Evolutionary conservation across 2,329 filamentous ascomycete species (phyloP), one percentile per base, ranked within the genome.

Genomic region (Juglanconis oblonga): DNA sequence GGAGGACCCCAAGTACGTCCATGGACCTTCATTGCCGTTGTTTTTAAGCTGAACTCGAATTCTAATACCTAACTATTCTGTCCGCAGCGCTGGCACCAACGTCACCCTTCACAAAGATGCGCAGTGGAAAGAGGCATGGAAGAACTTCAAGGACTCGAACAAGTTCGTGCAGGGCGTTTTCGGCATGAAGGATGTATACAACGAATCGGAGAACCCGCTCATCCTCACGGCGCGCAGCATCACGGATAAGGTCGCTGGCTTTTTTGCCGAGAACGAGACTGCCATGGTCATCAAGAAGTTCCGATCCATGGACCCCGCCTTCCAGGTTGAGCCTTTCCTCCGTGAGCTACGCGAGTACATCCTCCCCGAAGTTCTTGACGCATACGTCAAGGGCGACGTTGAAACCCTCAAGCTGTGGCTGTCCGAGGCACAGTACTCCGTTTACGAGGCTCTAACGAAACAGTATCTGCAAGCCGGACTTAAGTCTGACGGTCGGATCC

Each of bases 201-300:
- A 96, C 67, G 95, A 99, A 77, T 98, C 95, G 10, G 95, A 99
- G 72, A 99, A 99, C 74, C 94, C 95, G 6, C 82, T 99, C 48
- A 91, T 99, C 65, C 90, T 88, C 51, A 98, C 94, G 0, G 95
- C 93, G 1, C 89, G 95, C 71, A 92, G 91, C 73, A 97, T 99
- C 67, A 94, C 93, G 36, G 95, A 99, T 74, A 87, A 90, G 60
- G 87, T 99, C 44, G 92, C 90, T 51, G 92, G 95, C 33, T 99
- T 97, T 79, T 99, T 99, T 67, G 95, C 95, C 64, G 95, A 99
- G 76, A 99, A 98, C 74, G 95, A 99, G 79, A 97, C 92, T 0
- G 95, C 95, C 35, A 89, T 89, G 84, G 95, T 99, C 40, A 96
- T 98, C 79, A 98, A 97, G 80, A 96, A 94, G 75, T 96, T 99